Evolutionary conservation across 2,329 filamentous ascomycete genomes (phyloP).

Genomic region (Zymoseptoria crescenta): DNA sequence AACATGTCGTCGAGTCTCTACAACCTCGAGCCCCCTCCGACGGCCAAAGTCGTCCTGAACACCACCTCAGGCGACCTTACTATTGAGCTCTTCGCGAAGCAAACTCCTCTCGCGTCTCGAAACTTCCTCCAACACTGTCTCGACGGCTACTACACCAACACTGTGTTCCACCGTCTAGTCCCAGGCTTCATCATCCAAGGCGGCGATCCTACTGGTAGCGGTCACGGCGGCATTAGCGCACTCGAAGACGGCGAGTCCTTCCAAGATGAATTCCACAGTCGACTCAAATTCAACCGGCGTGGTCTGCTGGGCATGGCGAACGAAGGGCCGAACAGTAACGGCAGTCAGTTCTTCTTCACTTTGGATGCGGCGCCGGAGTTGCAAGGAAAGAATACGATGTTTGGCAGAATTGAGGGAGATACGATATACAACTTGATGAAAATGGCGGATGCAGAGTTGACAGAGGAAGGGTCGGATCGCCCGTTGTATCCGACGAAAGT

Average conservation of each 20-base stretch:
- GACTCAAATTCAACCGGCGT: slow-evolving; percentile 85
- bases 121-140: slow-evolving; percentile 95
- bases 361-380: slow-evolving; percentile 75
- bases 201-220: slow-evolving; percentile 87
- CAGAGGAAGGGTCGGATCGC: slow-evolving; percentile 66
- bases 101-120: slow-evolving; percentile 81
- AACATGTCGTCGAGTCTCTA: slow-evolving; percentile 74
- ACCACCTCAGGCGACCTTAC: slow-evolving; percentile 84
- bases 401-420: slow-evolving; percentile 84
- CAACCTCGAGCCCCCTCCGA: slow-evolving; percentile 90
- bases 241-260: slow-evolving; percentile 79
- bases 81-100: slow-evolving; percentile 90
- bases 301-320: slow-evolving; percentile 96
- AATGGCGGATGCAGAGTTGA: slow-evolving; percentile 81
- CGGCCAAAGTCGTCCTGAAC: slow-evolving; percentile 81
- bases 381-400: slow-evolving; percentile 84
- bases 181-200: slow-evolving; percentile 91
- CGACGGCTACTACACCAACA: slow-evolving; percentile 91
- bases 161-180: slow-evolving; percentile 87
- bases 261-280: slow-evolving; percentile 83
- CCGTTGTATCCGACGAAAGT: slow-evolving; percentile 82
- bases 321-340: slow-evolving; percentile 73
- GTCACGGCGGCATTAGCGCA: slow-evolving; percentile 84
- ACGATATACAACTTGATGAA: slow-evolving; percentile 94
- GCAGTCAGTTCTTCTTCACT: slow-evolving; percentile 96